Conservation (phyloP, 2,329 filamentous ascomycete species). For the Hirsutella thompsonii region DNA sequence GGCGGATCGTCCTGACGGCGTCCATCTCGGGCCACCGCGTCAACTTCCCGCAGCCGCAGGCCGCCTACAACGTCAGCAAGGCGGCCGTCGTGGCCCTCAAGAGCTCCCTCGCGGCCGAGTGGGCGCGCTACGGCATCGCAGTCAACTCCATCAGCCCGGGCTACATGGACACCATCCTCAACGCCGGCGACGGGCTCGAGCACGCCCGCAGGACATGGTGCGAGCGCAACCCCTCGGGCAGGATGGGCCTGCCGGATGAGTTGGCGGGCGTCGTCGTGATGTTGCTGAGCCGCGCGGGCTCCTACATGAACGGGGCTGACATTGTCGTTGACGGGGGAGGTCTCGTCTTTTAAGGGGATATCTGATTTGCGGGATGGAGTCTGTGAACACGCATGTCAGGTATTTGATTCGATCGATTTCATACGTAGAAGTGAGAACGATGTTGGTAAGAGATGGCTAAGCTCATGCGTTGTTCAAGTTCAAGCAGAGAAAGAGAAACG, state of each 20-base stretch:
- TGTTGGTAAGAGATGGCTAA: too few relatives aligned
- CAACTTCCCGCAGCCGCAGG: conserved; percentile 62
- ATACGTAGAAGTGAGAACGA: too few relatives aligned
- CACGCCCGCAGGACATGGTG: conserved; percentile 42
- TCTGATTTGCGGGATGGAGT: too few relatives aligned
- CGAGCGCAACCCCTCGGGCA: conserved; percentile 45
- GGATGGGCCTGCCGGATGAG: conserved; percentile 53
- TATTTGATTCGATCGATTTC: too few relatives aligned
- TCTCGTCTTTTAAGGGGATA: conserved; percentile 9
- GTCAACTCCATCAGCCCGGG: conserved; percentile 61
- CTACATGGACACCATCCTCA: conserved; percentile 68
- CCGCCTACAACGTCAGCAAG: conserved; percentile 61
- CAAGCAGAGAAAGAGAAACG: too few relatives aligned
- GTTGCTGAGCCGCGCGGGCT: conserved; percentile 45
- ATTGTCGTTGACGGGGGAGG: conserved; percentile 49
- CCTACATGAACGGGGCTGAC: conserved; percentile 57
- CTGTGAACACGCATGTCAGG: too few relatives aligned
- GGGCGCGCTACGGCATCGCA: conserved; percentile 56
- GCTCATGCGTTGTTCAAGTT: too few relatives aligned
- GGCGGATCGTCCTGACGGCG: conserved; percentile 53
- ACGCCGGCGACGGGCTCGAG: conserved; percentile 47
- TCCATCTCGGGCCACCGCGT: conserved; percentile 56
- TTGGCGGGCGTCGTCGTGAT: conserved; percentile 49
- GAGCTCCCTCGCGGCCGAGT: conserved; percentile 57
- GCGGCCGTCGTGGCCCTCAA: conserved; percentile 51